These are phyloP conservation scores for Phytophthora ohioensis DNA, from an alignment of 352 stramenopile genomes.

Conservation along the genomic window DNA sequence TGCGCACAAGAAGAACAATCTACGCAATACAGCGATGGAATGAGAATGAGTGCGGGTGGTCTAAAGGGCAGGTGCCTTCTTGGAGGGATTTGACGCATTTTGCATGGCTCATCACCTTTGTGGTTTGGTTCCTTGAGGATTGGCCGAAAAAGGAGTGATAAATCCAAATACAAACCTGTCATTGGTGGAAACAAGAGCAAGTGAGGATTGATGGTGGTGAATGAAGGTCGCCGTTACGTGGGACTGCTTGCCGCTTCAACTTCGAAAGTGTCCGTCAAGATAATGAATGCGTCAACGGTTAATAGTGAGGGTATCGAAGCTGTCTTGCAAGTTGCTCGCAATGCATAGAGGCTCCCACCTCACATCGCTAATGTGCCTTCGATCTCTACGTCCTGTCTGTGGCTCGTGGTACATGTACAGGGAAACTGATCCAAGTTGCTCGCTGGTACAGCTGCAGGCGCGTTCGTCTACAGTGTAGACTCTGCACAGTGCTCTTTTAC, in stretches of 20 bases:
- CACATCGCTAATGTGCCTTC: background rate
- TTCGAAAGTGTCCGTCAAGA: too few relatives aligned
- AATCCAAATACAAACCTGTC: background rate
- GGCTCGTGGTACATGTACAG: background rate
- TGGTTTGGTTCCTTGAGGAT: slow-evolving; percentile 13
- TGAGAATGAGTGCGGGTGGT: slow-evolving; percentile 11
- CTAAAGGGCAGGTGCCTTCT: background rate
- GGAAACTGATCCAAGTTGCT: background rate
- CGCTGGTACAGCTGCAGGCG: too few relatives aligned
- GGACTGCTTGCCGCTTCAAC: background rate
- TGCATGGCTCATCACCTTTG: slow-evolving; percentile 21
- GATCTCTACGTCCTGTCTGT: background rate
- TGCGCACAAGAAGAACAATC: background rate
- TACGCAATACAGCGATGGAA: slow-evolving; percentile 1
- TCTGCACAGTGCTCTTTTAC: too few relatives aligned
- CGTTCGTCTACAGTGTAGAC: too few relatives aligned
- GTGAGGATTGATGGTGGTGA: slow-evolving; percentile 1
- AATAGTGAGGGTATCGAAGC: background rate
- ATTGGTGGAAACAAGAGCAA: slow-evolving; percentile 14
- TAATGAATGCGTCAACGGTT: too few relatives aligned
- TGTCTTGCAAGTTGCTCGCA: background rate
- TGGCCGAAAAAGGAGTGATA: slow-evolving; percentile 18
- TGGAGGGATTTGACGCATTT: slow-evolving; percentile 25
- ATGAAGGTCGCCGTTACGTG: slow-evolving; percentile 3
- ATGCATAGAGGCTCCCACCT: background rate